Conservation (phyloP, 495 filamentous ascomycete genomes). For the Neurospora sp. region DNA sequence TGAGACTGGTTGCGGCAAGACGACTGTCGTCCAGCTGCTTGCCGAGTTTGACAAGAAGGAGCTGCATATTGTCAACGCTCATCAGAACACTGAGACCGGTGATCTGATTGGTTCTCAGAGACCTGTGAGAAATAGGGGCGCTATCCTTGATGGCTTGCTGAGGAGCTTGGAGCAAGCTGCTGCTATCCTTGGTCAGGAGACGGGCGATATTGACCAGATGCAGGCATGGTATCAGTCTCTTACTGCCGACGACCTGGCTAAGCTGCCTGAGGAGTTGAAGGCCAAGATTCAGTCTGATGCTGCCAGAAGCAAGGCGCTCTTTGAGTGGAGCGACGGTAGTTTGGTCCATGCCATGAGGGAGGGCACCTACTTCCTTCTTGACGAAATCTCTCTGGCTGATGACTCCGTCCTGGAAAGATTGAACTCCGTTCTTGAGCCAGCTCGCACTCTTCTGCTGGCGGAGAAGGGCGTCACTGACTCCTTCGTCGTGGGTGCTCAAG, state of each 20-base stretch:
- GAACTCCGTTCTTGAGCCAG: conserved; percentile 93
- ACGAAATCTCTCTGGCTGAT: conserved; percentile 96
- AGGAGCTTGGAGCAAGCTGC: conserved; percentile 49
- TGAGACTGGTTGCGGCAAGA: conserved; percentile 96
- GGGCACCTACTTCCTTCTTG: conserved; percentile 83
- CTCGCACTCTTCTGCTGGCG: conserved; percentile 76
- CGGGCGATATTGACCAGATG: conserved; percentile 23
- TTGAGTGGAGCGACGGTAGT: conserved; percentile 94
- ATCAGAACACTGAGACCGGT: conserved; percentile 93
- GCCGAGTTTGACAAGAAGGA: conserved; percentile 65
- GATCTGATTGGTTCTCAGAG: conserved; percentile 94
- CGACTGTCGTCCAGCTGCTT: conserved; percentile 86
- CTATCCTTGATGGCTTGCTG: conserved; percentile 53
- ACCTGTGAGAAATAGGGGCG: conserved; percentile 74
- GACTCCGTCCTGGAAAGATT: conserved; percentile 94
- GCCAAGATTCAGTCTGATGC: conserved; percentile 49
- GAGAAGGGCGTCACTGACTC: conserved; percentile 84
- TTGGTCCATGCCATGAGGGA: conserved; percentile 91
- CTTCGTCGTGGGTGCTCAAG: conserved; percentile 62
- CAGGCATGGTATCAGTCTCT: conserved; percentile 32
- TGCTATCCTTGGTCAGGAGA: conserved; percentile 18
- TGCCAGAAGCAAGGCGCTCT: conserved; percentile 64
- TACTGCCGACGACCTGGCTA: conserved; percentile 10
- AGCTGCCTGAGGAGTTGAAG: conserved; percentile 40
- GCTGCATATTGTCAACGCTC: conserved; percentile 87